Conservation (phyloP, 2,329 filamentous ascomycete genomes). For the Bipolaris cookei region DNA sequence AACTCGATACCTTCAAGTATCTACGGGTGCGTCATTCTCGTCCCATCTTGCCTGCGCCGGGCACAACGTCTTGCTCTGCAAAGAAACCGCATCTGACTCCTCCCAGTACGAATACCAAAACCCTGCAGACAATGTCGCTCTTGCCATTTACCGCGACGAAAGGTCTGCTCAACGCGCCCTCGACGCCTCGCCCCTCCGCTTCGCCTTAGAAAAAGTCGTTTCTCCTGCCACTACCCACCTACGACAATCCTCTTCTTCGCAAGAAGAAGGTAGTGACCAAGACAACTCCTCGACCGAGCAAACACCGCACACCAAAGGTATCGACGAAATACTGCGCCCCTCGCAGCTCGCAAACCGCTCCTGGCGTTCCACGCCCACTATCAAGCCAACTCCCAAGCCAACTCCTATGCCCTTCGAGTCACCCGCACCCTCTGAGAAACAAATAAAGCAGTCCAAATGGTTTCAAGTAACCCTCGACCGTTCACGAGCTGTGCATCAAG, state of each 20-base stretch:
- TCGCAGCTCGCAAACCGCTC: conserved; percentile 30
- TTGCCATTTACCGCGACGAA: conserved; percentile 56
- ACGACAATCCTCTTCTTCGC: conserved; percentile 2
- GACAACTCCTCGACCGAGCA: not conserved
- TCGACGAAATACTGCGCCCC: conserved; percentile 43
- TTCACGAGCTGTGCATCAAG: conserved; percentile 49
- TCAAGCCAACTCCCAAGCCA: conserved; percentile 3
- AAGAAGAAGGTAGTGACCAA: conserved; percentile 11
- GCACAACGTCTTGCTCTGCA: not conserved
- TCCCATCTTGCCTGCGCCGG: not conserved
- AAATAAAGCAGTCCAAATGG: conserved; percentile 34
- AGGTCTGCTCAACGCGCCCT: conserved; percentile 52
- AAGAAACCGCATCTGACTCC: not conserved
- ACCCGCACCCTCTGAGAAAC: conserved; percentile 5
- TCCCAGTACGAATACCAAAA: conserved; percentile 53
- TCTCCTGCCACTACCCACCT: not conserved
- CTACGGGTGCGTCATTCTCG: conserved; percentile 43
- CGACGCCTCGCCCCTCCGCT: conserved; percentile 55
- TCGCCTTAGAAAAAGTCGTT: conserved; percentile 50
- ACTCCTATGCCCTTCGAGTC: conserved; percentile 36
- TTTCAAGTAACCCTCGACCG: conserved; percentile 53
- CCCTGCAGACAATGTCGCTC: conserved; percentile 50
- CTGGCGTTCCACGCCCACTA: conserved; percentile 8
- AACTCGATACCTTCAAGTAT: conserved; percentile 56
- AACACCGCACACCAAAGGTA: conserved; percentile 21